Conservation (phyloP, 1,284 basidiomycete genomes). For the Ustilago crameri region DNA sequence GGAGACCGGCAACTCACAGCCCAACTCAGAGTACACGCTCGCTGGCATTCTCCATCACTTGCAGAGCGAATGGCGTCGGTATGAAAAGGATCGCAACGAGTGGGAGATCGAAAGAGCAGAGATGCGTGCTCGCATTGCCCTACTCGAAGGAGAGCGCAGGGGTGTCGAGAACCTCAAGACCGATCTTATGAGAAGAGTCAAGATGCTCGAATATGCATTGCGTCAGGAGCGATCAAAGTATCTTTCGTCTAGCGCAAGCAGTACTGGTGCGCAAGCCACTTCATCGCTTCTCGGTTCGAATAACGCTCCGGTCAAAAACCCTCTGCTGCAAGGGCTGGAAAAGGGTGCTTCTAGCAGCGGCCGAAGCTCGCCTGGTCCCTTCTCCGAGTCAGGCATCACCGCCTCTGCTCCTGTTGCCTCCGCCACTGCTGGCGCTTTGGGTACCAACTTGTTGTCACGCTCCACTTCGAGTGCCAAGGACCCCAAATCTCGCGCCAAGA, state of each 20-base stretch:
- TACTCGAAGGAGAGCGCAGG: constrained; percentile 93
- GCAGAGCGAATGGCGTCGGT: constrained; percentile 94
- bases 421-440: constrained; percentile 26
- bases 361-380: constrained; percentile 52
- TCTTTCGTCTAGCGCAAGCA: constrained; percentile 29
- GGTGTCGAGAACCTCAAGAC: constrained; percentile 97
- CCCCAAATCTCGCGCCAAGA: constrained; percentile 90
- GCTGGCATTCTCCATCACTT: constrained; percentile 95
- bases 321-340: constrained; percentile 46
- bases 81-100: constrained; percentile 94
- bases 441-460: constrained; percentile 30
- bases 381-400: constrained; percentile 21
- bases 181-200: constrained; percentile 93
- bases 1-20: constrained; percentile 38
- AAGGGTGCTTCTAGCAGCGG: constrained; percentile 49
- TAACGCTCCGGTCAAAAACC: constrained; percentile 38
- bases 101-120: constrained; percentile 99
- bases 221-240: constrained; percentile 78
- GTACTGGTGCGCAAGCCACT: constrained; percentile 13
- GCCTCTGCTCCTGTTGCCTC: constrained; percentile 23
- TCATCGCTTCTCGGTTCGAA: constrained; percentile 33
- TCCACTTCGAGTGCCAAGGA: constrained; percentile 74
- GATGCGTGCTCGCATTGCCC: constrained; percentile 97
- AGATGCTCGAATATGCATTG: constrained; percentile 88
- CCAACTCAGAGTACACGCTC: constrained; percentile 73